phyloP scores from a whole-genome alignment of 495 filamentous ascomycete genomes.

The Usnea hakonensis region DNA sequence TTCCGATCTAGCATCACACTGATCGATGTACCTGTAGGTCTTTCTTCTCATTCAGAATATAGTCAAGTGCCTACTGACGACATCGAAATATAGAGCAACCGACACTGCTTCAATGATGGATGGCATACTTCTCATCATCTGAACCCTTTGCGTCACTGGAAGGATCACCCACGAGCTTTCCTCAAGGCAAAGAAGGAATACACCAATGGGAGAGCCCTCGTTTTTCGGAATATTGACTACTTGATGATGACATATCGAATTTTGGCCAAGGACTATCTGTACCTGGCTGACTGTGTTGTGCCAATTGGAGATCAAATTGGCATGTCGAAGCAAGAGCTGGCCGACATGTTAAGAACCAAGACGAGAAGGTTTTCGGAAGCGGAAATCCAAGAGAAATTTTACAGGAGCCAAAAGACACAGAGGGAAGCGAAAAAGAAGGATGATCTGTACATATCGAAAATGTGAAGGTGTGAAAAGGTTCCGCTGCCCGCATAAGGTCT shows the following conservation, averaged over 20 bases:
- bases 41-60: neutral
- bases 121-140: conserved; percentile 74
- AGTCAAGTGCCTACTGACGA: conserved; percentile 1
- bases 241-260: conserved; percentile 57
- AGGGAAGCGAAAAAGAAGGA: conserved; percentile 13
- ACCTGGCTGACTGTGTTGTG: conserved; percentile 56
- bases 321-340: conserved; percentile 52
- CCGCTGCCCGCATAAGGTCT: no score
- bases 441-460: conserved; percentile 9
- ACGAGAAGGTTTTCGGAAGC: conserved; percentile 52
- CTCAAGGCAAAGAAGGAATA: conserved; percentile 56
- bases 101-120: conserved; percentile 69
- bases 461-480: neutral
- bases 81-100: conserved; percentile 47
- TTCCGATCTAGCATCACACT: conserved; percentile 64
- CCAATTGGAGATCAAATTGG: conserved; percentile 60
- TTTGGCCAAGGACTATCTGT: conserved; percentile 52
- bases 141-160: conserved; percentile 66
- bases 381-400: conserved; percentile 45
- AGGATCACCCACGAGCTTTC: conserved; percentile 61
- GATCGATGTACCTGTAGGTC: conserved; percentile 61
- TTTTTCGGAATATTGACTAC: conserved; percentile 67
- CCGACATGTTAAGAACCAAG: conserved; percentile 53
- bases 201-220: conserved; percentile 50
- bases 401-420: conserved; percentile 5